A percentile compares a stretch with the other conserved stretches of the same genome.
phyloP scores from a whole-genome alignment of 2,329 filamentous ascomycete genomes.

The Emericellopsis atlantica region DNA sequence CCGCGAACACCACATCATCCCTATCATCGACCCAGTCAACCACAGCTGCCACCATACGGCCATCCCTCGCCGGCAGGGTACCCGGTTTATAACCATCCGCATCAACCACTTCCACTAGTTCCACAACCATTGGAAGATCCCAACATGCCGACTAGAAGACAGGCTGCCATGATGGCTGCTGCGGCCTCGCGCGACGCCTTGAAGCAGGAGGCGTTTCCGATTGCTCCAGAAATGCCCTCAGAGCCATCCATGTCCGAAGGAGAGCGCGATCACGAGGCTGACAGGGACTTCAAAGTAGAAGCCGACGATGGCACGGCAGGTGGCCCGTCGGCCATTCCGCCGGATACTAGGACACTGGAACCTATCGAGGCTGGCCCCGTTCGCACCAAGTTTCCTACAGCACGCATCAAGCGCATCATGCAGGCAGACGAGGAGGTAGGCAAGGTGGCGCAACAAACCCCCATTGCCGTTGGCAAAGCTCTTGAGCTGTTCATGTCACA shows the following conservation, averaged over 20 bases:
- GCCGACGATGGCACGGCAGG: too few species aligned
- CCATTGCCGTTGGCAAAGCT: constrained; percentile 89
- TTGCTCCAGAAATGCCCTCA: background rate
- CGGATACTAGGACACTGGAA: constrained; percentile 1
- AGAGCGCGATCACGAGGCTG: too few species aligned
- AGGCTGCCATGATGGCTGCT: constrained; percentile 7
- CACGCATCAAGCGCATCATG: constrained; percentile 98
- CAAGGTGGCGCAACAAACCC: constrained; percentile 95
- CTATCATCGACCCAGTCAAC: too few species aligned
- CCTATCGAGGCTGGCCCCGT: constrained; percentile 56
- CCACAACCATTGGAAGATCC: constrained; percentile 1
- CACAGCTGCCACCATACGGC: too few species aligned
- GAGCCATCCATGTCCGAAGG: too few species aligned
- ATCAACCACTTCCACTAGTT: background rate
- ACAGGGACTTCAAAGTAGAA: too few species aligned
- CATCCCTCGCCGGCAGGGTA: too few species aligned
- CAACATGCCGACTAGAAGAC: constrained; percentile 21
- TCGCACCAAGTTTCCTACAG: constrained; percentile 91
- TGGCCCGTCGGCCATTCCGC: too few species aligned
- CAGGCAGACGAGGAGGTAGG: constrained; percentile 97
- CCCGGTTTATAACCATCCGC: too few species aligned
- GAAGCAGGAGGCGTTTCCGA: background rate
- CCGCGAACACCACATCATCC: too few species aligned
- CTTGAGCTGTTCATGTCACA: constrained; percentile 97
- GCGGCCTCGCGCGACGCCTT: constrained; percentile 13